Evolutionary conservation across 768 basidiomycete species (phyloP), one percentile per base, ranked within the genome.

Genomic region (Termitomyces sp.): DNA sequence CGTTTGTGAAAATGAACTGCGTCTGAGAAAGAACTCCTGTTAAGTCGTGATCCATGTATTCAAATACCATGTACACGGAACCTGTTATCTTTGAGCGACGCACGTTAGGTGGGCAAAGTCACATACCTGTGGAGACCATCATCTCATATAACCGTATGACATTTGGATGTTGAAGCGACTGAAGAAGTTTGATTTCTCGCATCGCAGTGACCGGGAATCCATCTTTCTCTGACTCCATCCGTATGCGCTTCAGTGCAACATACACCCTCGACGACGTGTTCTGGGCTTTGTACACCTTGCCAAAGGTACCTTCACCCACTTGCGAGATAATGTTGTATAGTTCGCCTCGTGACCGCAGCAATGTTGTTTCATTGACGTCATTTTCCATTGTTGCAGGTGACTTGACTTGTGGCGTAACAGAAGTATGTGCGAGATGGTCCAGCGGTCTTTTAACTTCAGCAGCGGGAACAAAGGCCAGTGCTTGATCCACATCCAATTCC

Each of bases 121-220:
- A 63, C 82, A 62, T 64, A 94, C 97, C 94, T 64, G 92, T 91
- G 0, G 94, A 93, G 7, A 98, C 95, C 90, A 99, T 95, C 94
- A 99, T 99, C 73, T 99, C 97, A 62, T 90, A 86, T 38, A 99
- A 75, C 51, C 80, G 81, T 44, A 99, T 85, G 44, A 99, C 83
- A 66, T 99, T 99, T 40, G 81, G 79, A 70, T 99, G 96, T 58
- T 85, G 79, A 51, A 99, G 72, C 6, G 88, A 91, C 68, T 99
- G 97, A 33, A 99, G 74, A 41, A 99, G 83, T 68, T 98, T 99
- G 73, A 99, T 98, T 74, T 99, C 97, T 50, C 97, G 84, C 89
- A 98, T 96, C 0, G 97, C 94, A 30, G 97, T 99, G 7, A 99
- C 93, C 14, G 97, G 97, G 71, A 99, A 99, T 0, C 97, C 97